A percentile compares a stretch with the other conserved stretches of the same genome.
phyloP scores from a whole-genome alignment of 2,329 filamentous ascomycete genomes.

The Diaporthe longicolla region DNA sequence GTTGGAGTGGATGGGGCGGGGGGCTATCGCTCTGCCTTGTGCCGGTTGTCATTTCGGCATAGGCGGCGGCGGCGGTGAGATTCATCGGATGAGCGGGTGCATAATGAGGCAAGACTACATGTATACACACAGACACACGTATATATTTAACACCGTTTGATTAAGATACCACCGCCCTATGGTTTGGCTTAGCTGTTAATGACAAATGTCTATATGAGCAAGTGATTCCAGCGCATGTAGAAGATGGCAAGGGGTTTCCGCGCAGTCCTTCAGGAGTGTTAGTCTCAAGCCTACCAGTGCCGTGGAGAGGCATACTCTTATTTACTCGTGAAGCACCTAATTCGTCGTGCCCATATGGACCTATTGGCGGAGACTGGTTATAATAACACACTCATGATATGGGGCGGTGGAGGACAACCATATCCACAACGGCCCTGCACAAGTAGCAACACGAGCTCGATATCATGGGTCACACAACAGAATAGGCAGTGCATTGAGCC shows the following conservation, averaged over 20 bases:
- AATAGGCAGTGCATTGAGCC: neutral
- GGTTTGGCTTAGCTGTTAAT: constrained; percentile 32
- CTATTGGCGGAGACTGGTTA: neutral
- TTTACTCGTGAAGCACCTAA: neutral
- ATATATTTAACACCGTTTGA: constrained; percentile 22
- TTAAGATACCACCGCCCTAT: constrained; percentile 2
- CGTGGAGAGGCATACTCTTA: neutral
- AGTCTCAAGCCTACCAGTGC: neutral
- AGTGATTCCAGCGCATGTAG: neutral
- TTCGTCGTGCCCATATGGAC: neutral
- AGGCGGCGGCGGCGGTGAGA: neutral
- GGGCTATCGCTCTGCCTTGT: neutral
- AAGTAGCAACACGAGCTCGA: neutral
- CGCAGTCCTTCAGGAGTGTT: neutral
- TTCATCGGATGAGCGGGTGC: constrained; percentile 9
- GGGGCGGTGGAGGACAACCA: too few relatives aligned
- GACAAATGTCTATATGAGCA: constrained; percentile 3
- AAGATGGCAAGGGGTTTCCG: neutral
- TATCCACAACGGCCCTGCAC: neutral
- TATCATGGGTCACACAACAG: neutral
- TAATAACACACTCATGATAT: neutral
- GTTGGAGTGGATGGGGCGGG: neutral
- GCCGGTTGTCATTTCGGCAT: neutral
- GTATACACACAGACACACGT: neutral
- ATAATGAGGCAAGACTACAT: constrained; percentile 7